A percentile compares a stretch with the other conserved stretches of the same genome.
Evolutionary conservation across 257 asterid genomes (phyloP).

Genomic region (Forsythia viridissima): DNA sequence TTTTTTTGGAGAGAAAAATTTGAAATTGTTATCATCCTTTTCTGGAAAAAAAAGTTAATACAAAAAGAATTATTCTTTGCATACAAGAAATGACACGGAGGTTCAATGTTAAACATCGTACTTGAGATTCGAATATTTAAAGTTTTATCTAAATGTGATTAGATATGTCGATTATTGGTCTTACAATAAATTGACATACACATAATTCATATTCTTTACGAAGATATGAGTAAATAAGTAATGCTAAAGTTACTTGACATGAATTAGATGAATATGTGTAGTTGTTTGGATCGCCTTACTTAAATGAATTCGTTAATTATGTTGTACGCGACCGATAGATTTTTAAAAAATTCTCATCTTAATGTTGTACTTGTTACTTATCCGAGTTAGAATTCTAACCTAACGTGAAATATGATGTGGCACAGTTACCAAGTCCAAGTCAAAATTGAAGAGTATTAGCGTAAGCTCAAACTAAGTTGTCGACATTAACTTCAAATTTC

Average conservation of each 20-base stretch:
- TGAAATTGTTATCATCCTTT: slow-evolving; percentile 25
- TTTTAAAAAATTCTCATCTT: neutral
- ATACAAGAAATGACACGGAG: slow-evolving; percentile 20
- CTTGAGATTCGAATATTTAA: neutral
- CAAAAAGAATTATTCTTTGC: slow-evolving; percentile 25
- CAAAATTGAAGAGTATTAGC: no score
- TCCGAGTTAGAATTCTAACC: no score
- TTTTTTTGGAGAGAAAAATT: slow-evolving; percentile 11
- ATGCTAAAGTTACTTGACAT: neutral
- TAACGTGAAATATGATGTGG: no score
- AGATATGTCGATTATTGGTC: neutral
- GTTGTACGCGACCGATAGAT: no score
- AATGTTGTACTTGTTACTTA: neutral
- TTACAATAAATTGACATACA: neutral
- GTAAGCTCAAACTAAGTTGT: no score
- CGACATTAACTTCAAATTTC: no score
- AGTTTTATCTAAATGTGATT: neutral
- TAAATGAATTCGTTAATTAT: no score
- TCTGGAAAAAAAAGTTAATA: slow-evolving; percentile 23
- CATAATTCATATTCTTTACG: neutral
- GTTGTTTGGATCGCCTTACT: neutral
- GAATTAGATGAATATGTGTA: neutral
- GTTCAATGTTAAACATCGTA: slow-evolving; percentile 11
- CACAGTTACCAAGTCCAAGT: no score
- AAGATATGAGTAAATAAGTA: no score